phyloP scores from a whole-genome alignment of 1,284 basidiomycete genomes.

The Irpex rosettiformis region DNA sequence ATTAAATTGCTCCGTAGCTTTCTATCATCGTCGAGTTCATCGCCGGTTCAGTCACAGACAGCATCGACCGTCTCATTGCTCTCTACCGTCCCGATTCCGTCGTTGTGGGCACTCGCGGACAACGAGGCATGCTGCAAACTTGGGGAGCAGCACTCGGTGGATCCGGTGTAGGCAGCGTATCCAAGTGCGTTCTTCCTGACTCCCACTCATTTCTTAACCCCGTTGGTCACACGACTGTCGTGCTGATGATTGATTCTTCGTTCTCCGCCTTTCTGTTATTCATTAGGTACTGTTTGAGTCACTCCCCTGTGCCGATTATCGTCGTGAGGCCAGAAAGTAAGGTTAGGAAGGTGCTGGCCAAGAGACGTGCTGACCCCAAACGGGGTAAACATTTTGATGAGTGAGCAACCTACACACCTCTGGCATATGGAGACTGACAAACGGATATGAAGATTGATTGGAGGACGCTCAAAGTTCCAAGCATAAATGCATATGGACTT shows the following conservation, averaged over 20 bases:
- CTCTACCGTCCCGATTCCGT: conserved; percentile 95
- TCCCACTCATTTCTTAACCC: not conserved
- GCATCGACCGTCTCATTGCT: conserved; percentile 89
- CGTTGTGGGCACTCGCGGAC: conserved; percentile 89
- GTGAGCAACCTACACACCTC: conserved; percentile 31
- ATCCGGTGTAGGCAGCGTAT: conserved; percentile 62
- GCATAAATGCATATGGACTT: too few relatives aligned
- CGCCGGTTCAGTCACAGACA: conserved; percentile 85
- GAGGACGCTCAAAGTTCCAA: conserved; percentile 12
- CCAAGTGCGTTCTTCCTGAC: conserved; percentile 40
- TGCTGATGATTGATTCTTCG: not conserved
- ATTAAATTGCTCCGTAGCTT: conserved; percentile 43
- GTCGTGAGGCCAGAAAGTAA: conserved; percentile 88
- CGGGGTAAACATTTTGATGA: conserved; percentile 76
- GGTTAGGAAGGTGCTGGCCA: conserved; percentile 79
- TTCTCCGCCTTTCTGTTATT: not conserved
- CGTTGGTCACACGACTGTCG: conserved; percentile 4
- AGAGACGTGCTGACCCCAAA: conserved; percentile 82
- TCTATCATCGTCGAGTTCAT: conserved; percentile 94
- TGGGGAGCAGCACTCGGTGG: conserved; percentile 57
- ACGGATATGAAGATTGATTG: conserved; percentile 10
- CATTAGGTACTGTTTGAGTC: conserved; percentile 77
- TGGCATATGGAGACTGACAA: not conserved
- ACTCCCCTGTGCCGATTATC: conserved; percentile 89
- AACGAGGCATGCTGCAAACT: conserved; percentile 53